Evolutionary conservation across 176 grass and related monocot species (phyloP).

Genomic region (Zoysia japonica): DNA sequence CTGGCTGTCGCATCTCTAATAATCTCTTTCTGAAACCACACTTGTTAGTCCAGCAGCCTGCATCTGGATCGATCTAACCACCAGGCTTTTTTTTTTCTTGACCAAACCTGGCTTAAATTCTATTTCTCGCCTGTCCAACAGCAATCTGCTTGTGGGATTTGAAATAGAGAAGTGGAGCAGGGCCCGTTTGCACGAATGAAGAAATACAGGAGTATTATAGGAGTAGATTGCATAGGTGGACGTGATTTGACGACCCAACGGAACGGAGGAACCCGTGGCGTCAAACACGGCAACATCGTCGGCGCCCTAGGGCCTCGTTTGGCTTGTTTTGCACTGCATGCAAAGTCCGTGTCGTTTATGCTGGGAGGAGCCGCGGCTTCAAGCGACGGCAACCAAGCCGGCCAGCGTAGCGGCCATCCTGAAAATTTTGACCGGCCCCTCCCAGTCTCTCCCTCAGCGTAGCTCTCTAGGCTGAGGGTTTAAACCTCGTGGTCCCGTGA

Average conservation of each 20-base stretch:
- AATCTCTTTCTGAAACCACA: neutral
- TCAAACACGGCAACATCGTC: neutral
- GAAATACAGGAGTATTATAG: neutral
- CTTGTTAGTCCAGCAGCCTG: neutral
- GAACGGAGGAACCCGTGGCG: neutral
- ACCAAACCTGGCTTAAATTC: neutral
- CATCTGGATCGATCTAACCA: neutral
- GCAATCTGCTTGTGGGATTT: too few species aligned
- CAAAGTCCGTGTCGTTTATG: neutral
- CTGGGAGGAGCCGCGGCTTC: constrained; percentile 1
- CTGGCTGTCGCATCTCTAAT: too few species aligned
- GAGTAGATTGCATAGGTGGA: neutral
- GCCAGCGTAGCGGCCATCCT: neutral
- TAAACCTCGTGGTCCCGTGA: too few species aligned
- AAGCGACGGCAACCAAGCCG: neutral
- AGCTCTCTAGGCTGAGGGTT: neutral
- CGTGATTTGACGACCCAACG: neutral
- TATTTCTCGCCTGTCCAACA: neutral
- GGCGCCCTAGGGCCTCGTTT: neutral
- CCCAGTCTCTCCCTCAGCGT: neutral
- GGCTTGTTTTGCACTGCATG: constrained; percentile 20
- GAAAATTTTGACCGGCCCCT: neutral
- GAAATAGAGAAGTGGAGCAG: too few species aligned
- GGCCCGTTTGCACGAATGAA: too few species aligned
- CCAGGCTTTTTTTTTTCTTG: neutral